Base-by-base conservation (phyloP, 495 filamentous ascomycete species). In the Margaritispora aquatica region DNA sequence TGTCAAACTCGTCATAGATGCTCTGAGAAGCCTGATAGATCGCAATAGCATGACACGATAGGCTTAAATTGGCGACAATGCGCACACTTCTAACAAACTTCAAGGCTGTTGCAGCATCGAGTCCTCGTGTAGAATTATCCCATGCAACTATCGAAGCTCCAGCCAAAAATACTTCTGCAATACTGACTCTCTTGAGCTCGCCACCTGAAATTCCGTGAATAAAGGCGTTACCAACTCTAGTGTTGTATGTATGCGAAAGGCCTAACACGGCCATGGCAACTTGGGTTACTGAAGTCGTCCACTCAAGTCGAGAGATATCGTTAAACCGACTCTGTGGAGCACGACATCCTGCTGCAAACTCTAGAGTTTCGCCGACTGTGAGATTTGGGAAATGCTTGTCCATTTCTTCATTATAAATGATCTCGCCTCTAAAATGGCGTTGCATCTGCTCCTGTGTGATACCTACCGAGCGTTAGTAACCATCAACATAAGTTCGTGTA, bases 381-480 rank as follows among this genome's bases (percentile, higher is more conserved):
- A 93, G 73, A 69, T 87, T 81, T 22, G 89, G 89, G 68, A 92
- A 91, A 72, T 92, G 88, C 3, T 86, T 80, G 65, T 94, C 89
- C 81, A 80, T 22, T 48, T 47, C 44, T 48, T n/a, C 54, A 23
- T 19, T 85, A 67, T 90, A 91, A 68, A 91, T 88, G 65, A 81
- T 83, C 69, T 92, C 88, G 55, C 89, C 88, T 34, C 86, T 83
- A 58, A 89, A 89, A 15, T 83, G 75, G 59, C 83, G 82, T 17
- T 67, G 68, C 84, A 89, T 87, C 19, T 77, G 75, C 70, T 85
- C 73, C 59, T 75, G 70, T 2, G 74, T 67, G 65, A 84, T 77
- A 24, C 81, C 54, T 53, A n/a, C n/a, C n/a, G n/a, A n/a, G n/a
- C n/a, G n/a, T n/a, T n/a, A n/a, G n/a, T n/a, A n/a, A n/a, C n/a